Evolutionary conservation across 768 basidiomycete species (phyloP), one percentile per base, ranked within the genome.

Genomic region (Tricholoma sp.): DNA sequence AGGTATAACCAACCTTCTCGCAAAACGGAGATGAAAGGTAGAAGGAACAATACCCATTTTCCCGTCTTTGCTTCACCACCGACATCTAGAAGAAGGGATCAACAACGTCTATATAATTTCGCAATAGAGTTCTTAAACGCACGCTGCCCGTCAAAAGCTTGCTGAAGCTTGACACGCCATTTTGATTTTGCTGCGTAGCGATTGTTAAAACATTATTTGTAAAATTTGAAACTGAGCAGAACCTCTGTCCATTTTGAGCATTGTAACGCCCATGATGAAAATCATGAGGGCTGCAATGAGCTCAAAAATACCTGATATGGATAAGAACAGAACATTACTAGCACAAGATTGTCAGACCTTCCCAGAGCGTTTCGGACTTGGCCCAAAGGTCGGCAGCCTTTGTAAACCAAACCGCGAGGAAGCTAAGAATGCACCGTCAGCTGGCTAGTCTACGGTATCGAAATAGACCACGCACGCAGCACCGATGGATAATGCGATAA

Each of bases 391-490:
- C 76, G 19, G 80, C 79, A 0, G 95, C 88, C 65, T 90, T 84
- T 29, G 94, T 98, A 74, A 96, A 98, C 89, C 94, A 98, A 41
- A 97, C 82, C 6, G 89, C 93, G 60, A 98, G 89, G 72, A 96
- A 98, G 1, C 77, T 78, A 54, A 43, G 39, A 27, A 7, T 18
- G 18, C 27, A 22, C 8, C 4, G 41, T 50, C 29, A 53, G 57
- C 37, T 27, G 29, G 24, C 19, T n/a, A n/a, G 6, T 10, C 19
- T 0, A 11, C 29, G 18, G 11, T 27, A 12, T 5, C 2, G 2
- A n/a, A 50, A 16, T 19, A n/a, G 27, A 34, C 27, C 2, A 66
- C 77, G 57, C 61, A 81, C 76, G 92, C 86, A 11, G 90, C 93
- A 32, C 95, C 96, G 58, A 98, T 86, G 34, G 86, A 80, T 21